A percentile compares a stretch with the other conserved stretches of the same genome.
Conservation (phyloP, 495 filamentous ascomycete species). For the Trichoderma gamsii region DNA sequence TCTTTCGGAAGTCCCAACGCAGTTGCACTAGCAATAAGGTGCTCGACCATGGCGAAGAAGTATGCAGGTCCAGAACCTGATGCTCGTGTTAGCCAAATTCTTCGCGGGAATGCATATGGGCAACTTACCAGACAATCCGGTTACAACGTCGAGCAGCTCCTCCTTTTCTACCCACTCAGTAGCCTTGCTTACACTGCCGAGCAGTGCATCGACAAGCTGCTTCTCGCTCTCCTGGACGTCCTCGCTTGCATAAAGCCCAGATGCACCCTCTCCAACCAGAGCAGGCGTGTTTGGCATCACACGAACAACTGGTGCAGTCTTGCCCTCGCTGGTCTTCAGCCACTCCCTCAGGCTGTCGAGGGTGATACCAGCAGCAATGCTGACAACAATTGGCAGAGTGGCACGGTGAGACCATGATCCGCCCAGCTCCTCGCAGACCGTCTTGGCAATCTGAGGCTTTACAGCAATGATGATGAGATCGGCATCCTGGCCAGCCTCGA, state of each 20-base stretch:
- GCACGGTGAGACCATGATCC: slow-evolving; percentile 24
- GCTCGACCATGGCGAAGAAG: slow-evolving; percentile 34
- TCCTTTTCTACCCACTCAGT: slow-evolving; percentile 32
- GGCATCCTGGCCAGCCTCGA: slow-evolving; percentile 26
- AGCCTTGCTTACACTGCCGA: slow-evolving; percentile 28
- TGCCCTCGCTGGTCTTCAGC: slow-evolving; percentile 28
- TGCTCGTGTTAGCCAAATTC: slow-evolving; percentile 11
- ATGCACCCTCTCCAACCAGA: slow-evolving; percentile 32
- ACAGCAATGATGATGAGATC: slow-evolving; percentile 33
- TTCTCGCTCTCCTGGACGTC: slow-evolving; percentile 29
- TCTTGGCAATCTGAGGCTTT: slow-evolving; percentile 33
- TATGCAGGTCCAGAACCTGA: slow-evolving; percentile 33
- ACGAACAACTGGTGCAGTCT: slow-evolving; percentile 28
- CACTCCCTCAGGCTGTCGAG: slow-evolving; percentile 27
- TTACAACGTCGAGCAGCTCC: slow-evolving; percentile 33
- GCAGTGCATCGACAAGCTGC: slow-evolving; percentile 26
- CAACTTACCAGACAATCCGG: slow-evolving; percentile 31
- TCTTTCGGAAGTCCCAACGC: slow-evolving; percentile 28
- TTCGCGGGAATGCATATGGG: not conserved
- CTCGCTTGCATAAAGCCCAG: slow-evolving; percentile 29
- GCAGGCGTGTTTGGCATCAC: slow-evolving; percentile 40
- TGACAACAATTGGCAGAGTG: slow-evolving; percentile 36
- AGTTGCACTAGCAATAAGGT: slow-evolving; percentile 29
- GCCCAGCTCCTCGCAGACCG: slow-evolving; percentile 30
- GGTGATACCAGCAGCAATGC: slow-evolving; percentile 34